phyloP scores from a whole-genome alignment of 768 basidiomycete species.

The Tylopilus sp. region DNA sequence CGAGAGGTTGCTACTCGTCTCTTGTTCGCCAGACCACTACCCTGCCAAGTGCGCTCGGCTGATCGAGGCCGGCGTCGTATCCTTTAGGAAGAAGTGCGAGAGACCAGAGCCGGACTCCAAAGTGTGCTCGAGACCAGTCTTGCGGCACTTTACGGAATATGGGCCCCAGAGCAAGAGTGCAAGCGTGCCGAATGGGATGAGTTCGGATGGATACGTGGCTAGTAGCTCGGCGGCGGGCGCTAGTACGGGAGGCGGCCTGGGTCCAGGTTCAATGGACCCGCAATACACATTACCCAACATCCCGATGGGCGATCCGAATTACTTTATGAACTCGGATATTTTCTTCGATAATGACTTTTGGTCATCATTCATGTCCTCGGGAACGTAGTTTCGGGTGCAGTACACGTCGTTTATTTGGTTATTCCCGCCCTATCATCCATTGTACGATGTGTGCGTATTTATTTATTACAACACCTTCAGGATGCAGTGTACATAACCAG shows the following conservation, averaged over 20 bases:
- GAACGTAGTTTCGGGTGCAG: constrained; percentile 2
- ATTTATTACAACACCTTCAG: constrained; percentile 6
- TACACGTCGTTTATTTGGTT: neutral
- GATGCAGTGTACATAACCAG: constrained; percentile 1
- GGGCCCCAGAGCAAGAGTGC: constrained; percentile 17
- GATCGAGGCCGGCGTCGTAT: constrained; percentile 32
- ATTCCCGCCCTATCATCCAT: neutral
- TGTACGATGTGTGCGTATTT: constrained; percentile 4
- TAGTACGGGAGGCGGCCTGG: neutral
- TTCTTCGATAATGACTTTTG: constrained; percentile 44
- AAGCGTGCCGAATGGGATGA: constrained; percentile 16
- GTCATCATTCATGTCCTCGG: constrained; percentile 36
- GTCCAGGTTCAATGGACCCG: constrained; percentile 10
- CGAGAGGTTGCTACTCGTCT: constrained; percentile 33
- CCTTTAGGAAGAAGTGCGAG: constrained; percentile 30
- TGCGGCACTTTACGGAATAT: constrained; percentile 23
- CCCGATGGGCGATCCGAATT: constrained; percentile 27
- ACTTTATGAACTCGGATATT: constrained; percentile 36
- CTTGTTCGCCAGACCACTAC: constrained; percentile 38
- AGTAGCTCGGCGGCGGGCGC: constrained; percentile 3
- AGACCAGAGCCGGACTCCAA: constrained; percentile 18
- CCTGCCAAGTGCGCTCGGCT: constrained; percentile 42
- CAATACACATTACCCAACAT: constrained; percentile 22
- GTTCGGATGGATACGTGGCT: constrained; percentile 9
- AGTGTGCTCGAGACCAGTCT: constrained; percentile 17